phyloP scores from a whole-genome alignment of 2,329 filamentous ascomycete species.

The Fusarium veterinarium region DNA sequence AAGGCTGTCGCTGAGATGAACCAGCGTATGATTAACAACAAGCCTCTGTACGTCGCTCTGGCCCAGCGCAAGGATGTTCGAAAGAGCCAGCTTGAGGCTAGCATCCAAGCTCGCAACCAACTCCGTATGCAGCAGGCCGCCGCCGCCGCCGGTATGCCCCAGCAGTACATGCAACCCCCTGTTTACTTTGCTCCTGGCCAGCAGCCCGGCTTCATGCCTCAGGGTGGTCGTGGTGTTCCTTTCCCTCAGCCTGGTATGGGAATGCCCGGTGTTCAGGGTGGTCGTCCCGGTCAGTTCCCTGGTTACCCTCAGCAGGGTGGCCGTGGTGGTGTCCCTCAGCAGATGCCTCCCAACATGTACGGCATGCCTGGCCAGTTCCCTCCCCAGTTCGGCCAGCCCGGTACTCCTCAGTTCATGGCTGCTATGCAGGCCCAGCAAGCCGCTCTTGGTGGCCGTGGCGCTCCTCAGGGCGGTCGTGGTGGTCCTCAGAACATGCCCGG shows the following conservation, averaged over 20 bases:
- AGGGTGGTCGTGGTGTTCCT: constrained; percentile 73
- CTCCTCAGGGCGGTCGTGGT: constrained; percentile 75
- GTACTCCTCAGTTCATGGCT: constrained; percentile 81
- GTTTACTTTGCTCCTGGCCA: constrained; percentile 93
- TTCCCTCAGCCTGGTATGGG: constrained; percentile 74
- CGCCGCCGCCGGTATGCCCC: constrained; percentile 87
- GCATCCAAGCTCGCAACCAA: constrained; percentile 98
- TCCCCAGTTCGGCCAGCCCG: constrained; percentile 82
- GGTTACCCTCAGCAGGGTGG: constrained; percentile 88
- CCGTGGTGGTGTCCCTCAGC: constrained; percentile 86
- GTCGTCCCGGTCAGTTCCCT: constrained; percentile 88
- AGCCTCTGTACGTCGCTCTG: constrained; percentile 97
- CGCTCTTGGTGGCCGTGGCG: constrained; percentile 71
- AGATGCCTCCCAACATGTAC: constrained; percentile 89
- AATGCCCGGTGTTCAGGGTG: constrained; percentile 79
- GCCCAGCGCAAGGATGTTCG: constrained; percentile 99
- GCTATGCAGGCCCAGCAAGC: constrained; percentile 81
- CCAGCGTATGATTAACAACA: constrained; percentile 97
- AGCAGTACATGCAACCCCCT: constrained; percentile 86
- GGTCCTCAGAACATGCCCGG: constrained; percentile 70
- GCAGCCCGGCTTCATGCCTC: constrained; percentile 76
- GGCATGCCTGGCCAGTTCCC: constrained; percentile 83
- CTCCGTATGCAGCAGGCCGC: constrained; percentile 98
- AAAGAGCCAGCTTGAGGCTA: constrained; percentile 98
- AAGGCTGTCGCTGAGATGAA: constrained; percentile 99